A percentile compares a stretch with the other conserved stretches of the same genome.
Conservation (phyloP, 768 basidiomycete genomes). For the Lactarius tabidus region DNA sequence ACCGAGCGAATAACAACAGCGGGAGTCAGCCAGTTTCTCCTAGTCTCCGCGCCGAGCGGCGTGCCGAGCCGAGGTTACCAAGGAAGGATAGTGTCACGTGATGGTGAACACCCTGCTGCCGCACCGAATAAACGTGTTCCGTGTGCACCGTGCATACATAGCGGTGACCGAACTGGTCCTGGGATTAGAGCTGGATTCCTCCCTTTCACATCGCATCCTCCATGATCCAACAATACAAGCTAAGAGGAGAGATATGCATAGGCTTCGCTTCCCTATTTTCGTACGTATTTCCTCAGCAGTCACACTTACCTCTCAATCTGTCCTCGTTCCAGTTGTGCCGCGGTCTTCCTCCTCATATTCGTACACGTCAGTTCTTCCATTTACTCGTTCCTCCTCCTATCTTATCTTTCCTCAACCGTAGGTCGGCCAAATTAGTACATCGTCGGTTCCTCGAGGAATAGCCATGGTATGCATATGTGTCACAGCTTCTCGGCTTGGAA, state of each 20-base stretch:
- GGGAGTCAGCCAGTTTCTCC: background rate
- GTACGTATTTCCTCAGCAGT: slow-evolving; percentile 40
- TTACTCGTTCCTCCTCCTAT: slow-evolving; percentile 21
- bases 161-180: background rate
- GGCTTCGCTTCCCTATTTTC: slow-evolving; percentile 67
- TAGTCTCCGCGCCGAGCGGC: background rate
- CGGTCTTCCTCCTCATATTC: slow-evolving; percentile 66
- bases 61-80: background rate
- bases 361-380: slow-evolving; percentile 56
- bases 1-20: background rate
- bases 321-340: slow-evolving; percentile 40
- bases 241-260: slow-evolving; percentile 78
- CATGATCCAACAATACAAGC: slow-evolving; percentile 27
- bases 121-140: slow-evolving; percentile 42
- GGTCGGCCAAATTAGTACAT: slow-evolving; percentile 82
- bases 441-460: slow-evolving; percentile 63
- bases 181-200: background rate
- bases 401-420: slow-evolving; percentile 33
- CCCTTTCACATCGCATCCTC: slow-evolving; percentile 4
- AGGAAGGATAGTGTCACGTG: slow-evolving; percentile 8
- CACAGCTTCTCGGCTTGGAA: slow-evolving; percentile 3
- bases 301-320: slow-evolving; percentile 27
- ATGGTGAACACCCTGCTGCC: background rate
- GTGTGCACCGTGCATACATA: slow-evolving; percentile 28
- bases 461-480: slow-evolving; percentile 54